Evolutionary conservation across 176 grass and related monocot genomes (phyloP).

Genomic region (Elymus sibiricus): DNA sequence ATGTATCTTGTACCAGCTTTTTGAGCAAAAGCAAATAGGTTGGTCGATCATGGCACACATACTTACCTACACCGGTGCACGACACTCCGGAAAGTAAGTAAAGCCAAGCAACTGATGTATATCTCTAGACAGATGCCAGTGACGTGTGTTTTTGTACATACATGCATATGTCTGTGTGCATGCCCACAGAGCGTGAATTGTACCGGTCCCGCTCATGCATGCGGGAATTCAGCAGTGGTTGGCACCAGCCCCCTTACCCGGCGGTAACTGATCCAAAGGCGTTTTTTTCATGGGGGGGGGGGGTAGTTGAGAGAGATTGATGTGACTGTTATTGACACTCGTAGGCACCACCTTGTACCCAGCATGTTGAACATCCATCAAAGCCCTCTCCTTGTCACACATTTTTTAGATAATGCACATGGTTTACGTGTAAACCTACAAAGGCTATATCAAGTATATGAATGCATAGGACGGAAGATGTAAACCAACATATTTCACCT

Average conservation of each 20-base stretch:
- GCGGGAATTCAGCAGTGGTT: neutral
- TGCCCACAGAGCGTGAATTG: neutral
- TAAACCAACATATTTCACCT: neutral
- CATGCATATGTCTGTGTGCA: neutral
- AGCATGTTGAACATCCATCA: neutral
- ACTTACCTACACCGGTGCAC: neutral
- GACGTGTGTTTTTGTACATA: neutral
- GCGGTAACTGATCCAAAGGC: neutral
- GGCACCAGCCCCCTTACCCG: neutral
- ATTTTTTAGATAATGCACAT: neutral
- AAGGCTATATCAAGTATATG: too few species aligned
- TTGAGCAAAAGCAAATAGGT: neutral
- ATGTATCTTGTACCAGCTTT: neutral
- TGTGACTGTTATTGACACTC: neutral
- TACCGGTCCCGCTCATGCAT: neutral
- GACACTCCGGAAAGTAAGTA: neutral
- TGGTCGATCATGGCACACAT: neutral
- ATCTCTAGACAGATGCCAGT: neutral
- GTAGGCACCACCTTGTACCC: neutral
- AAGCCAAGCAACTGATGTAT: neutral
- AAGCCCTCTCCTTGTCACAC: neutral
- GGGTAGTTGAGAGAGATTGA: neutral
- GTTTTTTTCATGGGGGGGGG: neutral
- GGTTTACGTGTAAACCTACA: neutral
- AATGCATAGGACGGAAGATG: too few species aligned